A percentile compares a stretch with the other conserved stretches of the same genome.
These are phyloP conservation scores for Botrytis byssoidea DNA, from an alignment of 2,329 filamentous ascomycete genomes.

Conservation along the genomic window DNA sequence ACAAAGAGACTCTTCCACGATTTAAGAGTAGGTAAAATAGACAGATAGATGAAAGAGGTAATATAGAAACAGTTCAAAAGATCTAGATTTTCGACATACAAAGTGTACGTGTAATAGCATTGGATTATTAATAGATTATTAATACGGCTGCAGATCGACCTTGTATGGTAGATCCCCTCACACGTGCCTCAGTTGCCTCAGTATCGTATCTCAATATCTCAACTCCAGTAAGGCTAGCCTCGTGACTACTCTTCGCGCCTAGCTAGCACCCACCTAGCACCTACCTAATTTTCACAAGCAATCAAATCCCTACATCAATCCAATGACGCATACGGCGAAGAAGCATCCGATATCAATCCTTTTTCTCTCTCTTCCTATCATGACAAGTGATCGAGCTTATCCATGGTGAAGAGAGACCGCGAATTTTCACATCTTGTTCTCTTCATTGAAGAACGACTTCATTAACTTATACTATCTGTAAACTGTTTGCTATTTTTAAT, in stretches of 20 bases:
- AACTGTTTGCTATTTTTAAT: background rate
- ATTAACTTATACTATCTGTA: background rate
- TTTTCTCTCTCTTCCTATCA: background rate
- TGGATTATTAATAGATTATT: background rate
- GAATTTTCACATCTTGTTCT: background rate
- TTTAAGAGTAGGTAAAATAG: background rate
- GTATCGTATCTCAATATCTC: too few relatives aligned
- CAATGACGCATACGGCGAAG: conserved; percentile 12
- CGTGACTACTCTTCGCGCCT: background rate
- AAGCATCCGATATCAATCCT: background rate
- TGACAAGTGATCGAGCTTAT: background rate
- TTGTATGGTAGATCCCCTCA: background rate
- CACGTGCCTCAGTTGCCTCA: background rate
- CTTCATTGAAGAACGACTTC: background rate
- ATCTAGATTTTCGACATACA: background rate
- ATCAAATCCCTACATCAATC: background rate
- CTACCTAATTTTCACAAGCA: background rate
- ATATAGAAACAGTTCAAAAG: background rate
- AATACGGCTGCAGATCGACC: background rate
- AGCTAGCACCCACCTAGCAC: background rate
- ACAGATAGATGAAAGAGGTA: too few relatives aligned
- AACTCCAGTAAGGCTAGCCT: background rate
- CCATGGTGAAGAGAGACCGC: background rate
- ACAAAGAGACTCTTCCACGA: background rate
- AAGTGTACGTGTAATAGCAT: too few relatives aligned